Evolutionary conservation across 805 yeast species (phyloP).

Genomic region (Nakazawaea wickerhamii): DNA sequence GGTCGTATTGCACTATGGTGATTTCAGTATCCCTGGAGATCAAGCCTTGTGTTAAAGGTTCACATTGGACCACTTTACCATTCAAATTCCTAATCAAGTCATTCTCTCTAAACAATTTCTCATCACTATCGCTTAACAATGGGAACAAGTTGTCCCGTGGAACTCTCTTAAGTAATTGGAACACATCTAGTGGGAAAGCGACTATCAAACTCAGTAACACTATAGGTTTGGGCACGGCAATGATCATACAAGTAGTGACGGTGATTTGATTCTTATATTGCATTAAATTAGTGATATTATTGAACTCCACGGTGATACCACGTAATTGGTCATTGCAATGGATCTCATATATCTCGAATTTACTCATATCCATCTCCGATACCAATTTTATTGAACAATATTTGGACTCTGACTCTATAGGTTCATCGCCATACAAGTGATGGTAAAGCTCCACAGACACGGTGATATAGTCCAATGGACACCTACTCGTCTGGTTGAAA

Average conservation of each 20-base stretch:
- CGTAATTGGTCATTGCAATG: constrained; percentile 21
- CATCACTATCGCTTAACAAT: constrained; percentile 29
- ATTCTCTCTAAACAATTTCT: constrained; percentile 34
- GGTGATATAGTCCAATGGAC: constrained; percentile 5
- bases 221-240: constrained; percentile 24
- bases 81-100: constrained; percentile 37
- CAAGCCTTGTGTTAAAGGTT: constrained; percentile 69
- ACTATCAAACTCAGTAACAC: constrained; percentile 34
- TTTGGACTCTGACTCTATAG: background rate
- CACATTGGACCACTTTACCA: constrained; percentile 55
- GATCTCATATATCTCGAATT: constrained; percentile 32
- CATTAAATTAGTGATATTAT: constrained; percentile 32
- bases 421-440: background rate
- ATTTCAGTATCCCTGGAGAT: constrained; percentile 43
- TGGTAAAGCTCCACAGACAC: constrained; percentile 8
- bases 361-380: constrained; percentile 21
- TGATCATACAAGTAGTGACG: constrained; percentile 32
- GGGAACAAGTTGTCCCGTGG: constrained; percentile 28
- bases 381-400: constrained; percentile 19
- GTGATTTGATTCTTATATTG: constrained; percentile 36
- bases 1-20: constrained; percentile 38
- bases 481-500: constrained; percentile 3
- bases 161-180: constrained; percentile 33
- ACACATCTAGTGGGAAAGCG: constrained; percentile 42
- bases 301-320: constrained; percentile 30